Evolutionary conservation across 2,329 filamentous ascomycete species (phyloP), one percentile per base, ranked within the genome.

Genomic region (Venturia carpophila): DNA sequence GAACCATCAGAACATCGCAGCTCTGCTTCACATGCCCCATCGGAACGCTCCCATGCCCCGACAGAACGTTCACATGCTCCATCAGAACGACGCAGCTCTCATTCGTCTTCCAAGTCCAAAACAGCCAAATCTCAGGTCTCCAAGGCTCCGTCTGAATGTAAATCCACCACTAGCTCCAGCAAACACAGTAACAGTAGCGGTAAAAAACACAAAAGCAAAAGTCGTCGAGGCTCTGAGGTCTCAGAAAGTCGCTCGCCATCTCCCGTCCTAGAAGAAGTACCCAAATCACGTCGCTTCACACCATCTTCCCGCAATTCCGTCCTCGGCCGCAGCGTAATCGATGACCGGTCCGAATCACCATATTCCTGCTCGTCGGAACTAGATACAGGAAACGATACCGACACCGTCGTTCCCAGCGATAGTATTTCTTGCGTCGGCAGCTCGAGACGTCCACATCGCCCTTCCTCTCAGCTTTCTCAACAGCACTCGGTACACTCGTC

Each of bases 391-490:
- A 75, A 73, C 64, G 77, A 80, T 65, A 70, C 71, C 62, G 77
- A 77, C 67, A 80, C 78, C 4, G 76, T 82, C 1, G 75, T 77
- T 2, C 79, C 79, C 1, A 77, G 78, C 66, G 79, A 82, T 66
- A 79, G 76, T 64, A 80, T 81, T 67, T 79, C 77, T 17, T 77
- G 79, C 70, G 75, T 73, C 71, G 74, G 65, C 10, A 39, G 34
- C 43, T 64, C 63, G 39, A 34, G 47, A 34, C 63, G 63, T 27
- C n/a, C 24, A 9, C 61, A 63, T 49, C 39, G 61, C 24, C 2
- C 41, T 27, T 34, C 42, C n/a, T 63, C 61, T n/a, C 41, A 63
- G 15, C 10, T 58, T 2, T 58, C 52, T 6, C 52, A 58, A 30
- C 52, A 37, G 30, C 52, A 58, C 13, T 58, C 52, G 30, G 21